Evolutionary conservation across 148 eudicot species (phyloP), one percentile per base, ranked within the genome.

Genomic region (Simmondsia chinensis): DNA sequence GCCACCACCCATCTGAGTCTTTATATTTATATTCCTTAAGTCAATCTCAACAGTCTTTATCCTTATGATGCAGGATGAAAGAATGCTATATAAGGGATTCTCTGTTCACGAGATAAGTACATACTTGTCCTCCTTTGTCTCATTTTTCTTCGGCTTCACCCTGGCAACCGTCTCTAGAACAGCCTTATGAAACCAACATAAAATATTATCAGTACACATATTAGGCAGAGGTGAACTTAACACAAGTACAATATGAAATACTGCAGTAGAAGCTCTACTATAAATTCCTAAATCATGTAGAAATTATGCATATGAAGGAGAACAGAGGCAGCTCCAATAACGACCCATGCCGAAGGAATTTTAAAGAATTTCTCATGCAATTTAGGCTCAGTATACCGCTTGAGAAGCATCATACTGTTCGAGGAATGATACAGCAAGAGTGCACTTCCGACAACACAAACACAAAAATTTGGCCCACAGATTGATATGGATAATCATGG

Each of bases 101-200:
- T 63, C 16, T 9, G 17, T 37, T 54, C 24, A 37, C 18, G 44
- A 14, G n/a, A 57, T 47, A 57, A 48, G 45, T 33, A 54, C 94
- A 52, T 89, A 89, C 97, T 84, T 89, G 46, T 89, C 97, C 48
- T 89, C 93, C 53, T 84, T 89, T 20, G 97, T 84, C 36, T 84
- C 97, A 70, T 89, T 89, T 68, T 89, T 89, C 85, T 89, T 84
- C 36, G 87, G 54, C 87, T 65, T 81, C 51, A 89, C 95, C 72
- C 95, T 84, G 34, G 97, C 97, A 74, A 89, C 97, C 15, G 95
- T 85, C 80, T 84, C 97, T 75, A 89, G 36, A 67, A 79, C 80
- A 54, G 97, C 97, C 97, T 89, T 87, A 52, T 41, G 30, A 54
- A 64, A 11, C 46, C 20, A 44, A 42, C 37, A 25, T 50, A 47